Base-by-base conservation (phyloP, 768 basidiomycete species). In the Hortiboletus campestris region DNA sequence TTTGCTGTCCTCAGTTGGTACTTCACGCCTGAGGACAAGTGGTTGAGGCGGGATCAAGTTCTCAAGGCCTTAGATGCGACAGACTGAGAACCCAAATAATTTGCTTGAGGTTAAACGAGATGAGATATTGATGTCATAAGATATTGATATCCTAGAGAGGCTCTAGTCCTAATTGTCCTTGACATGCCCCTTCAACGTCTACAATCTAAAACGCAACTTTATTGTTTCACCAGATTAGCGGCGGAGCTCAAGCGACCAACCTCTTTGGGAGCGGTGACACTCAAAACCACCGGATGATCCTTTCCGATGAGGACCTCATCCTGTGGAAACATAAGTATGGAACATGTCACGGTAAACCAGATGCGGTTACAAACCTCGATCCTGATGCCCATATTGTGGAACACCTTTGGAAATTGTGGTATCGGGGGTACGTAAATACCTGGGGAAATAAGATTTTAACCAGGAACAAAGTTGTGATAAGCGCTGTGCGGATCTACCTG, bases 331-430 rank as follows among this genome's bases (percentile, higher is more conserved):
- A 35, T 65, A 40, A 55, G 43, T 28, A 54, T 41, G 48, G 53
- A 52, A 46, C 39, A 47, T 46, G 46, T 17, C 44, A 10, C 12
- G 31, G 8, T 10, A 46, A 36, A 35, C 42, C 20, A 38, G 41
- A 28, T 39, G 44, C 8, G 17, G 22, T 36, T 31, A 57, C 60
- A 39, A 53, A 87, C 90, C 80, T 96, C 96, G 63, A 99, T 93
- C 44, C 96, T 84, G 56, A 98, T 86, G 8, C 91, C 94, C 29
- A 97, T 81, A 59, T 93, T 89, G 62, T 96, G 94, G 72, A 94
- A 98, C 49, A 83, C 82, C 60, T 82, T 88, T 3, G 96, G 97
- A 70, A 91, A 98, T 43, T 83, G 75, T 3, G 84, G 66, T 8
- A 81, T 78, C 1, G 87, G 84, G 4, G 96, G 97, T 38, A 99